These are phyloP conservation scores for Salvia splendens DNA, from an alignment of 257 asterid genomes.

Conservation along the genomic window DNA sequence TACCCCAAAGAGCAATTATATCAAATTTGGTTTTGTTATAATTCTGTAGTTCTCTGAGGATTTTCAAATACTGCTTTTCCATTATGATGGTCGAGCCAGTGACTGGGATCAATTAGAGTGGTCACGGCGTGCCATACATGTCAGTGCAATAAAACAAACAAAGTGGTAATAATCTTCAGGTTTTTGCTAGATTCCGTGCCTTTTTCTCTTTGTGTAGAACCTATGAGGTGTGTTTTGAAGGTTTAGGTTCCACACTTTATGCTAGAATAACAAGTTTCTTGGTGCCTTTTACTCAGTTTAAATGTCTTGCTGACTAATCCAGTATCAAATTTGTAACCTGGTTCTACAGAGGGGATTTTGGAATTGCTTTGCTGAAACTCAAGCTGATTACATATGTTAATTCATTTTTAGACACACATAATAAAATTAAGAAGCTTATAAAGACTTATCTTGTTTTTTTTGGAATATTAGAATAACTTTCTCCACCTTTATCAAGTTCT, in stretches of 20 bases:
- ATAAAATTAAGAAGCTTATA: background rate
- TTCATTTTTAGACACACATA: background rate
- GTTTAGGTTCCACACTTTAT: background rate
- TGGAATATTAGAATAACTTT: conserved; percentile 2
- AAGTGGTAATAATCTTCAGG: conserved; percentile 61
- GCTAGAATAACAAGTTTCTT: conserved; percentile 2
- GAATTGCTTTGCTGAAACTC: background rate
- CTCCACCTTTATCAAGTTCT: conserved; percentile 10
- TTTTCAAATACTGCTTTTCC: conserved; percentile 94
- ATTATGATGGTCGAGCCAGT: conserved; percentile 89
- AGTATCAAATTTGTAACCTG: conserved; percentile 2
- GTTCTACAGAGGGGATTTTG: background rate
- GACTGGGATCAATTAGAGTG: conserved; percentile 99
- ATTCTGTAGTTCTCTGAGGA: conserved; percentile 75
- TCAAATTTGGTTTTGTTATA: background rate
- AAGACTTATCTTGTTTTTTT: conserved; percentile 7
- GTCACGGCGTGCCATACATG: conserved; percentile 88
- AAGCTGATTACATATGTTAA: background rate
- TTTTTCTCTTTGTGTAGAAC: background rate
- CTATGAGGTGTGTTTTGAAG: conserved; percentile 1
- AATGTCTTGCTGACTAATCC: background rate
- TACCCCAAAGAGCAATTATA: too few relatives aligned
- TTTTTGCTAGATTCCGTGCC: conserved; percentile 19
- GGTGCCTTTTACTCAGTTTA: background rate
- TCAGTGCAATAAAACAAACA: conserved; percentile 88